Evolutionary conservation across 2,329 filamentous ascomycete species (phyloP).

Genomic region (Coniosporium uncinatum): DNA sequence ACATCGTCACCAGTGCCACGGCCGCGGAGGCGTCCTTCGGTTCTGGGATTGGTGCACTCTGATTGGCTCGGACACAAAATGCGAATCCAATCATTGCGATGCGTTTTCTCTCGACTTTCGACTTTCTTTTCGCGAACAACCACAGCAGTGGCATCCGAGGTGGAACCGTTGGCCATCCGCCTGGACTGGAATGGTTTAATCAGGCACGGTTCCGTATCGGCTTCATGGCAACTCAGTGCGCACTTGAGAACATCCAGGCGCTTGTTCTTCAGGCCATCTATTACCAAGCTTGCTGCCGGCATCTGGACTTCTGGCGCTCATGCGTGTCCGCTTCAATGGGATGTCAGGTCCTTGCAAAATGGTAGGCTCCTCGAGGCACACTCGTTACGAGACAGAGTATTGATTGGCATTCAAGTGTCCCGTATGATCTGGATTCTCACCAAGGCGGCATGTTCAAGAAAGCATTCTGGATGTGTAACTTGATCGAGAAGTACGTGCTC

Average conservation of each 20-base stretch:
- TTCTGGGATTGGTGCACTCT: too few relatives aligned
- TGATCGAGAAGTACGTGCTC: slow-evolving; percentile 43
- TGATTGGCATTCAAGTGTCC: slow-evolving; percentile 7
- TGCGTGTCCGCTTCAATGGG: slow-evolving; percentile 49
- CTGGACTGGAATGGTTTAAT: slow-evolving; percentile 55
- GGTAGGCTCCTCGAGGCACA: slow-evolving; percentile 25
- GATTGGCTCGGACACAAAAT: too few relatives aligned
- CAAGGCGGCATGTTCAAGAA: slow-evolving; percentile 15
- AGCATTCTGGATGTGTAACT: slow-evolving; percentile 50
- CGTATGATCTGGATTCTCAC: slow-evolving; percentile 39
- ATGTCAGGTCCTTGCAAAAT: slow-evolving; percentile 50
- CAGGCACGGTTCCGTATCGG: slow-evolving; percentile 56
- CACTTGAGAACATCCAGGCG: slow-evolving; percentile 53
- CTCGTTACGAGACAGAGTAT: background rate
- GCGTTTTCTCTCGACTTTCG: too few relatives aligned
- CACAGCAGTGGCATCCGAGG: slow-evolving; percentile 45
- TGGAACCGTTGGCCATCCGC: slow-evolving; percentile 42
- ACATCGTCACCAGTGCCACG: too few relatives aligned
- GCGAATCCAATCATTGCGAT: slow-evolving; percentile 35
- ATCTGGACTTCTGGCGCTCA: slow-evolving; percentile 55
- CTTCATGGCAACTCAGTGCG: slow-evolving; percentile 48
- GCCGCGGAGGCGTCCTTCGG: too few relatives aligned
- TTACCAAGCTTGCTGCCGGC: slow-evolving; percentile 45
- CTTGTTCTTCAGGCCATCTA: slow-evolving; percentile 51
- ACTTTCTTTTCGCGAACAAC: too few relatives aligned